These are phyloP conservation scores for Elsinoe arachidis DNA, from an alignment of 2,329 filamentous ascomycete species.

Conservation along the genomic window DNA sequence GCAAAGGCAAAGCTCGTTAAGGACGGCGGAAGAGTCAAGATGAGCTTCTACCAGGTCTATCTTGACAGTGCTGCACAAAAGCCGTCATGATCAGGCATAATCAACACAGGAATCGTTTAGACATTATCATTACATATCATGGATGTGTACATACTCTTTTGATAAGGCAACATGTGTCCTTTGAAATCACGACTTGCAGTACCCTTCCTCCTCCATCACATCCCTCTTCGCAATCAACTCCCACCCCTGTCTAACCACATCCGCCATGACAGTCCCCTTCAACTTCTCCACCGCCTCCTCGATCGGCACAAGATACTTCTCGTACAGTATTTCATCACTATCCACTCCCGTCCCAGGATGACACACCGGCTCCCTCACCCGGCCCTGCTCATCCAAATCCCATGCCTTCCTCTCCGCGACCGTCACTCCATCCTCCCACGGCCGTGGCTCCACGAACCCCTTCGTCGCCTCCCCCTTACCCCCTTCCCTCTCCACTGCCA, in stretches of 20 bases:
- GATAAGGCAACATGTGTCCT: not conserved
- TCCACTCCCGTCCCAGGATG: conserved; percentile 43
- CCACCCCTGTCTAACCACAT: conserved; percentile 41
- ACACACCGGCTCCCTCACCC: conserved; percentile 36
- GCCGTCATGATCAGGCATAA: not conserved
- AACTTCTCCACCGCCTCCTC: conserved; percentile 36
- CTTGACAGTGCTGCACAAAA: conserved; percentile 30
- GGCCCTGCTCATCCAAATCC: conserved; percentile 30
- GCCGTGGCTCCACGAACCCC: conserved; percentile 30
- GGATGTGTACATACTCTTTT: not conserved
- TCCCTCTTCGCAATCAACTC: conserved; percentile 33
- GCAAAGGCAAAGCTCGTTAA: conserved; percentile 46
- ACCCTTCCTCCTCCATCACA: conserved; percentile 23
- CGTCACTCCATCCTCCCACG: conserved; percentile 30
- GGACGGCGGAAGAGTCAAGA: conserved; percentile 44
- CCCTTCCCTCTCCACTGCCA: conserved; percentile 18
- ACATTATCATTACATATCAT: not conserved
- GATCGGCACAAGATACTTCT: conserved; percentile 34
- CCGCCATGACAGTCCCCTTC: conserved; percentile 33
- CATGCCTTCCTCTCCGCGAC: conserved; percentile 31
- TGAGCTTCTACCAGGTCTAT: conserved; percentile 49
- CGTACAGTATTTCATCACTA: conserved; percentile 38
- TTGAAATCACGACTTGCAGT: not conserved
- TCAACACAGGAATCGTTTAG: not conserved
- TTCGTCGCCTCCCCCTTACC: conserved; percentile 16